Conservation (phyloP, 1,284 basidiomycete species). For the Sanguinoderma infundibulare region DNA sequence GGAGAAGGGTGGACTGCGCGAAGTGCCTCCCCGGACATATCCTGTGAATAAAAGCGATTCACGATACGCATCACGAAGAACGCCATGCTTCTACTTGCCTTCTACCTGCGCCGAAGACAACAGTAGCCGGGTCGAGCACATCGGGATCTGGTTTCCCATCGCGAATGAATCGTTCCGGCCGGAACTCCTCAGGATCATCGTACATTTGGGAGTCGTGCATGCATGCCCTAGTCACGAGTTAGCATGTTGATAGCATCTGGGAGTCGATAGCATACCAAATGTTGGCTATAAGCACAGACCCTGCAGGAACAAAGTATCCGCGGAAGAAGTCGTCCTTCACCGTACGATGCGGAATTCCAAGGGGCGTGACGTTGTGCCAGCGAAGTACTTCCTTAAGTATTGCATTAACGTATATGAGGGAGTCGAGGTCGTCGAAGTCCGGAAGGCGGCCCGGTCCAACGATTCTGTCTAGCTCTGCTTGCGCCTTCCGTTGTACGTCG, state of each 20-base stretch:
- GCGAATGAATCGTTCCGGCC: not conserved
- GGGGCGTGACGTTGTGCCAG: conserved; percentile 24
- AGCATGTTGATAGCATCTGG: not conserved
- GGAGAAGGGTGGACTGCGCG: not conserved
- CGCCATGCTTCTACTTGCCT: not conserved
- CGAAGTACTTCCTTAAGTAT: conserved; percentile 28
- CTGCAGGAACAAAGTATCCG: conserved; percentile 30
- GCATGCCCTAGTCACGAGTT: not conserved
- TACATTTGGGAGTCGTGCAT: not conserved
- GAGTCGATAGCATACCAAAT: conserved; percentile 27
- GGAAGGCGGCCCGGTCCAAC: conserved; percentile 31
- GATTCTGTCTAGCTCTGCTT: conserved; percentile 35
- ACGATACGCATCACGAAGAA: not conserved
- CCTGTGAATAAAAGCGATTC: not conserved
- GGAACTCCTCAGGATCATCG: not conserved
- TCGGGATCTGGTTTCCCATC: not conserved
- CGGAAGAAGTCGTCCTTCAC: conserved; percentile 21
- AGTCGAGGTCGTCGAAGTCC: conserved; percentile 20
- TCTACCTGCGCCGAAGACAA: not conserved
- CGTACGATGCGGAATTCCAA: conserved; percentile 14
- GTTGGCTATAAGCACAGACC: conserved; percentile 29
- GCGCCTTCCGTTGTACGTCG: conserved; percentile 35
- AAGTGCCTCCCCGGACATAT: not conserved
- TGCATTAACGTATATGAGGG: conserved; percentile 25
- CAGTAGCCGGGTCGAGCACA: not conserved